Base-by-base conservation (phyloP, 116 monocot species). In the Phalaenopsis hybrid region DNA sequence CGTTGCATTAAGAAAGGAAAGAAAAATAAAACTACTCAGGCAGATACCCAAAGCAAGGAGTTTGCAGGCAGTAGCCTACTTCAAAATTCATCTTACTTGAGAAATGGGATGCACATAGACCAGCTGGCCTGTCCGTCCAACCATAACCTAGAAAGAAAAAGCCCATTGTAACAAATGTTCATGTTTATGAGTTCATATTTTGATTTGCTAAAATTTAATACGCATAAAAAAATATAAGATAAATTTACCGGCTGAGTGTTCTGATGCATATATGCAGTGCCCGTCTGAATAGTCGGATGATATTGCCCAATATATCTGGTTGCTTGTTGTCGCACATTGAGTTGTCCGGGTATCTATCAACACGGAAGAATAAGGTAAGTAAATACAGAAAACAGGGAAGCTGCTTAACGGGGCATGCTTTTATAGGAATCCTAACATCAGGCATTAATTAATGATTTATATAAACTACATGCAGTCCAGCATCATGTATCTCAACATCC, bases 81-180 rank as follows among this genome's bases (percentile, higher is more conserved):
- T 45, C 68, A 73, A 79, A 58, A 33, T 73, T 57, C 17, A 67
- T 23, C 57, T 83, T 87, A 89, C 89, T 80, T 87, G 89, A 82
- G 87, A 18, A 83, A 85, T 31, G 12, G 87, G 85, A 85, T 87
- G 87, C 79, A 90, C 31, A 79, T 83, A 90, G 8, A 87, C 76
- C 51, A 85, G 74, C 76, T 82, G 89, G 81, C 87, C 83, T 8
- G 83, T 8, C 77, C 87, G 77, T 63, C 85, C 87, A 83, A 82
- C 81, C 80, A 87, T 74, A 57, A 87, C 87, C 90, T 90, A 79
- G 52, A 28, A 81, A 76, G 52, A 84, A 33, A 77, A 72, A 33
- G n/a, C 20, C 75, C 8, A 48, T 75, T n/a, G n/a, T 4, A 75
- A 75, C 45, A 2, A n/a, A 75, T 18, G 75, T 9, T 44, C 46